These are phyloP conservation scores for Rubia yunnanensis DNA, from an alignment of 257 asterid species.

Conservation along the genomic window DNA sequence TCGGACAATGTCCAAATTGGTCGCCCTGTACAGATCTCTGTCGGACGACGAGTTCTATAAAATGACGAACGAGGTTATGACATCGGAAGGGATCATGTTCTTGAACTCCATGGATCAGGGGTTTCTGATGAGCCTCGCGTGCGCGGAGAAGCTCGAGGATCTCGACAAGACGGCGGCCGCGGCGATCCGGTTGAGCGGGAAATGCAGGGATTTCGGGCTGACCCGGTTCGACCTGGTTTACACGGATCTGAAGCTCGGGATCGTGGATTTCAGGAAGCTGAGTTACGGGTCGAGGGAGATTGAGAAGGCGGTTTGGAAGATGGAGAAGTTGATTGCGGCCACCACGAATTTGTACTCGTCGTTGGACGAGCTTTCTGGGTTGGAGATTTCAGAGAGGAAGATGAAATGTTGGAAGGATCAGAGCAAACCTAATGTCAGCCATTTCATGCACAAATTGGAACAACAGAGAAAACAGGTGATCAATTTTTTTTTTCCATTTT, in stretches of 20 bases:
- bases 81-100: slow-evolving; percentile 46
- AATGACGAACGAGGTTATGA: slow-evolving; percentile 29
- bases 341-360: slow-evolving; percentile 46
- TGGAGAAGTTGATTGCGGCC: slow-evolving; percentile 44
- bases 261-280: slow-evolving; percentile 25
- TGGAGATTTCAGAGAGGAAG: slow-evolving; percentile 48
- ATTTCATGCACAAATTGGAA: slow-evolving; percentile 36
- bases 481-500: no score
- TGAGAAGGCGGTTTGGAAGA: slow-evolving; percentile 37
- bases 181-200: slow-evolving; percentile 56
- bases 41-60: slow-evolving; percentile 33
- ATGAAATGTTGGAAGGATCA: slow-evolving; percentile 30
- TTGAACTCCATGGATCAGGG: slow-evolving; percentile 55
- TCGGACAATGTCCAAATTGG: slow-evolving; percentile 52
- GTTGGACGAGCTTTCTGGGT: slow-evolving; percentile 38
- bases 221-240: slow-evolving; percentile 43
- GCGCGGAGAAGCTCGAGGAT: slow-evolving; percentile 67
- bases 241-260: slow-evolving; percentile 48
- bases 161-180: slow-evolving; percentile 52
- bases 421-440: slow-evolving; percentile 24
- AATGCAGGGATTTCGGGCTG: slow-evolving; percentile 47
- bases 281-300: slow-evolving; percentile 40
- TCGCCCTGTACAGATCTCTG: slow-evolving; percentile 60
- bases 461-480: slow-evolving; percentile 37
- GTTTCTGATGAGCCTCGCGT: slow-evolving; percentile 48